These are phyloP conservation scores for Acacia concinna DNA, from an alignment of 331 rosid species.

Conservation along the genomic window DNA sequence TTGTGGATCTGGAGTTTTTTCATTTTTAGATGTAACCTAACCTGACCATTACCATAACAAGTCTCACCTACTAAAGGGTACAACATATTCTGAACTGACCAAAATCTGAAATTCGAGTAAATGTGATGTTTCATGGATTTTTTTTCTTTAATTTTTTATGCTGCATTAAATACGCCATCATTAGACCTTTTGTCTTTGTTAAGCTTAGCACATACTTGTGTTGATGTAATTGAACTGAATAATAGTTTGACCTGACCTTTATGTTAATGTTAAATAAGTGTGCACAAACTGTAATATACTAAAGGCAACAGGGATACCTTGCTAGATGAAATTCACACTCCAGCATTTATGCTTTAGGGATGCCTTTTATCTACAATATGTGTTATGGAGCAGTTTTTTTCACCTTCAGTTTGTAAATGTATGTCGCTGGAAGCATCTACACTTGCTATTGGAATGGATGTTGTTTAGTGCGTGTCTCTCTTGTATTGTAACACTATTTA, in stretches of 20 bases:
- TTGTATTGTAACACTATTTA: slow-evolving; percentile 7
- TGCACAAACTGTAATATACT: not conserved
- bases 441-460: not conserved
- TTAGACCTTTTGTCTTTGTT: not conserved
- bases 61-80: not conserved
- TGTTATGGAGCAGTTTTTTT: not conserved
- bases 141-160: not conserved
- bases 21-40: not conserved
- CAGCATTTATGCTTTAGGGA: not conserved
- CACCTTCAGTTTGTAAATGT: not conserved
- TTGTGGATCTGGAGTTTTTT: slow-evolving; percentile 28
- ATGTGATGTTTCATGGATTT: not conserved
- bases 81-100: not conserved
- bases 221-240: not conserved
- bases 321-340: not conserved
- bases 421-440: not conserved
- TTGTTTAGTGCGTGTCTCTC: slow-evolving; percentile 1
- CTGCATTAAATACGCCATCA: not conserved
- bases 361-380: not conserved
- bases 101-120: slow-evolving; percentile 1
- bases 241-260: slow-evolving; percentile 18
- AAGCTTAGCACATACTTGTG: not conserved
- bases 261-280: not conserved
- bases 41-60: not conserved
- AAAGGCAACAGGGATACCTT: not conserved